Evolutionary conservation across 2,329 filamentous ascomycete species (phyloP), one percentile per base, ranked within the genome.

Genomic region (Ploettnerulaceae sp.): DNA sequence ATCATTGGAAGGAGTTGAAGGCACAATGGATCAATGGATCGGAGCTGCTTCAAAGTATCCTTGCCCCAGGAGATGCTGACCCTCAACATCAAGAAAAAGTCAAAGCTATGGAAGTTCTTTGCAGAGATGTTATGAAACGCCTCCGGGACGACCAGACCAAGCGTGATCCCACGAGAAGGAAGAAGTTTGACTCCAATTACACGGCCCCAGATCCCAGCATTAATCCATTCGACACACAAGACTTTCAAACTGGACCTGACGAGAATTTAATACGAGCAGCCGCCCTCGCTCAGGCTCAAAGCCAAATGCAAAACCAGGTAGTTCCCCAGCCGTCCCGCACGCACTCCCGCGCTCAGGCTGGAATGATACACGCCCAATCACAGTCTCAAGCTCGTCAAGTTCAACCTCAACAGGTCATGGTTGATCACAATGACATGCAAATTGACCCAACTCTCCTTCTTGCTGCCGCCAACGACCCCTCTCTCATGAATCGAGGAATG

Each of bases 121-220:
- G 84, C 42, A 75, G 81, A 41, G 86, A 91, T 65, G 83, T 88
- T 14, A 82, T 87, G 75, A 90, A 90, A 67, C 75, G 87, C 37
- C 72, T 85, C 43, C 77, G 83, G 26, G 83, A 88, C 57, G 82
- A 86, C 53, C 76, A 78, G 49, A 71, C 71, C 1, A 79, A 77
- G 54, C 71, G 73, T 45, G 70, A 80, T 57, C 67, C 72, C 2
- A 69, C 69, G 11, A 69, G 69, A 45, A 69, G 65, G 61, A 70
- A 67, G 56, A 58, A 59, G 52, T 60, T 62, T 15, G 60, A 64
- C 36, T 59, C 68, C 62, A 65, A 62, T 60, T 62, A 58, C 64
- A 63, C 46, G 38, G 55, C 52, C n/a, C 51, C 56, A 26, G 45
- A 53, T 17, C 36, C 43, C 22, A 55, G 45, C 44, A 56, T 47